Conservation (phyloP, 441 rosid genomes). For the Erodium moschatum region DNA sequence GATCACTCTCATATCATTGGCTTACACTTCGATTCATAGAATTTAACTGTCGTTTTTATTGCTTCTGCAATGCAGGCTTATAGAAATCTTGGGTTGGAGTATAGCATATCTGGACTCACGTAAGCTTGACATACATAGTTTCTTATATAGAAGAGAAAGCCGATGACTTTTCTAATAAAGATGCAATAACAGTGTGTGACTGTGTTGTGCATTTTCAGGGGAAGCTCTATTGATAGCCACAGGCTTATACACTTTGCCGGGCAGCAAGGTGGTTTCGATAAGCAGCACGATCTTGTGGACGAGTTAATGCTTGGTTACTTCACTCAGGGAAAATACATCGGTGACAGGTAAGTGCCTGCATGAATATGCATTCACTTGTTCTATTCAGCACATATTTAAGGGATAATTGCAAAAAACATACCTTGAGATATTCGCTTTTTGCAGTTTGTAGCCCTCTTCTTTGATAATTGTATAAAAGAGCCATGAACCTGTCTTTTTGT, state of each 20-base stretch:
- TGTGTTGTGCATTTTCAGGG: conserved; percentile 37
- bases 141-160: neutral
- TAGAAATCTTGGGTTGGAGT: conserved; percentile 47
- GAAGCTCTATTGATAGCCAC: conserved; percentile 74
- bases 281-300: conserved; percentile 67
- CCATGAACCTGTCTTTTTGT: too few species aligned
- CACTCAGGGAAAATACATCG: conserved; percentile 68
- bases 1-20: neutral
- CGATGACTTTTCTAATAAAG: neutral
- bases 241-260: conserved; percentile 69
- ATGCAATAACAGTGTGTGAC: conserved; percentile 12
- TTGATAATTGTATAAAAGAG: too few species aligned
- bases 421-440: too few species aligned
- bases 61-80: conserved; percentile 36
- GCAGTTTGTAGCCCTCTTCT: too few species aligned
- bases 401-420: too few species aligned
- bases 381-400: too few species aligned
- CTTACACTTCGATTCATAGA: neutral
- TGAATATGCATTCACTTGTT: neutral
- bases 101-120: conserved; percentile 54
- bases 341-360: conserved; percentile 44
- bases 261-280: conserved; percentile 37
- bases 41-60: neutral
- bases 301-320: conserved; percentile 76
- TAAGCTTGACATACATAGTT: conserved; percentile 27